Conservation (phyloP, 371 early-diverging fungal genomes). For the Mucor lusitanicus region DNA sequence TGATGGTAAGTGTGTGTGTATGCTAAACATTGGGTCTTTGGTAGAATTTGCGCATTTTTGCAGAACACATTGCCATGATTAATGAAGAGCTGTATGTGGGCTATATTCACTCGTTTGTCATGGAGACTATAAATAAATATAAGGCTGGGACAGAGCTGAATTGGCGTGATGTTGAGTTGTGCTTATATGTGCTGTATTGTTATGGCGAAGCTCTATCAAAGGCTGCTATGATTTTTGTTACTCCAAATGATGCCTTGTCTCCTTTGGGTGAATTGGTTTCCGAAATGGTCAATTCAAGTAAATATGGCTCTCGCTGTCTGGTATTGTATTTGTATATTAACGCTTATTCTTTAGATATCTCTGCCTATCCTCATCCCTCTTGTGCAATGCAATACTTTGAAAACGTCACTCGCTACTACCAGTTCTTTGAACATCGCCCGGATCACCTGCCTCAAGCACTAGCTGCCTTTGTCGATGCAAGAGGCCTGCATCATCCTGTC, state of each 20-base stretch:
- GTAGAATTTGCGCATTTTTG: conserved; percentile 71
- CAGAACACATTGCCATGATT: conserved; percentile 73
- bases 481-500: conserved; percentile 80
- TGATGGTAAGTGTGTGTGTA: neutral
- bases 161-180: conserved; percentile 87
- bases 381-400: conserved; percentile 80
- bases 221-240: conserved; percentile 62
- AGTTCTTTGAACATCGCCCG: conserved; percentile 72
- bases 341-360: conserved; percentile 52
- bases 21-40: neutral
- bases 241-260: conserved; percentile 50
- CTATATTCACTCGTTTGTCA: conserved; percentile 62
- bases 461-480: conserved; percentile 74
- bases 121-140: conserved; percentile 55
- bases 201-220: conserved; percentile 71
- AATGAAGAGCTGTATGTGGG: conserved; percentile 62
- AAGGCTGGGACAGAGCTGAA: conserved; percentile 52
- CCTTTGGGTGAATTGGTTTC: conserved; percentile 75
- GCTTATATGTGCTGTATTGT: conserved; percentile 76
- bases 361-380: conserved; percentile 81
- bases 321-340: neutral
- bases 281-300: conserved; percentile 65
- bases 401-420: conserved; percentile 71
- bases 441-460: conserved; percentile 73
- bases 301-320: neutral